Conservation (phyloP, 257 asterid species). For the Penstemon eatonii region DNA sequence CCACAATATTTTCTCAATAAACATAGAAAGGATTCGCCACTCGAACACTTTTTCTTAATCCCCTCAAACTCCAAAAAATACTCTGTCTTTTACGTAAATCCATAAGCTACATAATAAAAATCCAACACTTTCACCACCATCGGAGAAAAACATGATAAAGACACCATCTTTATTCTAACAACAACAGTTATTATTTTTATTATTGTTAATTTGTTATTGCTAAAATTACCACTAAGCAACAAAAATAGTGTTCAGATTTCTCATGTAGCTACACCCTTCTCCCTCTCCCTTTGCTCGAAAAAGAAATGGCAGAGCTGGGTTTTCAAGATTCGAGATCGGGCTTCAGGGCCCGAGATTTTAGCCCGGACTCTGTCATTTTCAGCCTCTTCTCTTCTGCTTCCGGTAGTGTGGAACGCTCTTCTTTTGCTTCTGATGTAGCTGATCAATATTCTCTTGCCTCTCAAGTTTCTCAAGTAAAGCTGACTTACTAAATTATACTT, state of each 20-base stretch:
- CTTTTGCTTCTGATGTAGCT: slow-evolving; percentile 80
- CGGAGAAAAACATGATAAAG: slow-evolving; percentile 24
- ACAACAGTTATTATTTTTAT: neutral
- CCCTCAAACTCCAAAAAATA: slow-evolving; percentile 42
- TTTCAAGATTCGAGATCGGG: slow-evolving; percentile 54
- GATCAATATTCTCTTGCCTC: slow-evolving; percentile 63
- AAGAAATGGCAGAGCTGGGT: slow-evolving; percentile 51
- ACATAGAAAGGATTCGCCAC: slow-evolving; percentile 35
- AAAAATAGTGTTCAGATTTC: slow-evolving; percentile 27
- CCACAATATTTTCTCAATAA: neutral
- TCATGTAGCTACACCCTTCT: slow-evolving; percentile 23
- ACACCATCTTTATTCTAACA: slow-evolving; percentile 10
- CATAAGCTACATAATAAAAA: slow-evolving; percentile 13
- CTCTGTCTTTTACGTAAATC: slow-evolving; percentile 39
- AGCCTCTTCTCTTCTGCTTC: slow-evolving; percentile 90
- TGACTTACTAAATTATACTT: neutral
- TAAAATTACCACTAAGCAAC: neutral
- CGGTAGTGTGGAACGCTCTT: slow-evolving; percentile 89
- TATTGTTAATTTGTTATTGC: too few relatives aligned
- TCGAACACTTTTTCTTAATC: slow-evolving; percentile 42
- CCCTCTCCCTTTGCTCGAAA: slow-evolving; percentile 13
- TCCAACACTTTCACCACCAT: slow-evolving; percentile 7
- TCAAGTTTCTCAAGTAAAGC: slow-evolving; percentile 50
- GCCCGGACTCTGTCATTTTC: slow-evolving; percentile 87
- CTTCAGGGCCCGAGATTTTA: slow-evolving; percentile 62